Evolutionary conservation across 371 early-diverging fungal species (phyloP), one percentile per base, ranked within the genome.

Genomic region (Neoconidiobolus thromboides): DNA sequence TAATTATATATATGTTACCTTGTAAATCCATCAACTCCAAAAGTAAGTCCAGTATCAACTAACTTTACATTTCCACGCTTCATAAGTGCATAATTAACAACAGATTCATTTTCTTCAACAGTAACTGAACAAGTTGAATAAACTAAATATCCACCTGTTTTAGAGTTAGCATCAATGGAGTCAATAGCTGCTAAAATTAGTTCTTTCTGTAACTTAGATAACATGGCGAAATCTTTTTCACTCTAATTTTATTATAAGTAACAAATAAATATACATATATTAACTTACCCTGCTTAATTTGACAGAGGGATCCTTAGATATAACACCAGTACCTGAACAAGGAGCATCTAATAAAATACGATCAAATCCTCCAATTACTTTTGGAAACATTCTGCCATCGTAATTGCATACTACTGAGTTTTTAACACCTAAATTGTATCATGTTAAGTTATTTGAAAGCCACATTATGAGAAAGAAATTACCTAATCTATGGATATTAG

Each of bases 51-150:
- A 1, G 92, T 86, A 1, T 81, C 63, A 1, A 95, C 93, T 54
- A 99, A 72, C 70, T 88, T 89, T 56, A 96, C 89, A 68, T 96
- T 93, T 49, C 89, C 88, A 12, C 97, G 81, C 70, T 97, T 98
- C 55, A 67, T 75, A 61, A 99, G 73, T 10, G 97, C 93, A 73
- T 98, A 98, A 65, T 96, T 77, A 4, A 99, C 93, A 2, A 99
- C 97, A 51, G 83, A 91, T 76, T 99, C 99, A 73, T 99, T 96
- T 74, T 99, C 99, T 61, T 99, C 98, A 2, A 96, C 93, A 1
- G 90, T 88, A 10, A 99, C 89, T 7, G 99, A 96, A 76, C 99
- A 99, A 2, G 99, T 99, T 15, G 98, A 97, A 70, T 99, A 99
- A 7, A 99, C 96, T 68, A 99, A 80, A 67, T 86, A 86, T 3